These are phyloP conservation scores for Aegilops speltoides DNA, from an alignment of 176 grass and related monocot species.

Conservation along the genomic window DNA sequence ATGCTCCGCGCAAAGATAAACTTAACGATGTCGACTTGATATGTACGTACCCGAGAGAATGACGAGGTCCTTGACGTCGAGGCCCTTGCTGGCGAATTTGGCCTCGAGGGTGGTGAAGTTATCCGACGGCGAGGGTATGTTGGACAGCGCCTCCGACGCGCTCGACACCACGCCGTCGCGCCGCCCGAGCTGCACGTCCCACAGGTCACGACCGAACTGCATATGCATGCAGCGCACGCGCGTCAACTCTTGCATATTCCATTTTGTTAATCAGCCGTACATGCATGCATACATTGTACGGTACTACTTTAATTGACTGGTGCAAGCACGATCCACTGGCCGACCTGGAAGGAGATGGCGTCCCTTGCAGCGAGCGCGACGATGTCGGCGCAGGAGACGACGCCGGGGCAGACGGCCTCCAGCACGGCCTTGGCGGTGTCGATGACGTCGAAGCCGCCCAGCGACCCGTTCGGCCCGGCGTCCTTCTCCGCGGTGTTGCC, in stretches of 20 bases:
- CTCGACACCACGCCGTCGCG: conserved; percentile 49
- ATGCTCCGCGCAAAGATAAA: neutral
- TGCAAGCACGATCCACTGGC: neutral
- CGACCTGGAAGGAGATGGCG: conserved; percentile 54
- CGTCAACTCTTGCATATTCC: neutral
- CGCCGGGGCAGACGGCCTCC: conserved; percentile 65
- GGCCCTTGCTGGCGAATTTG: conserved; percentile 34
- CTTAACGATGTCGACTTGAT: neutral
- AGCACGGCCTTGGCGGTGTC: conserved; percentile 67
- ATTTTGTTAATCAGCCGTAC: neutral
- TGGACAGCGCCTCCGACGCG: conserved; percentile 37
- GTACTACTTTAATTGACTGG: neutral
- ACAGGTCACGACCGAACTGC: conserved; percentile 40
- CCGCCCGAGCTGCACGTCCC: conserved; percentile 64
- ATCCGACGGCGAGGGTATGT: conserved; percentile 30
- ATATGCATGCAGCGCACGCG: neutral
- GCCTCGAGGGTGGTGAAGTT: conserved; percentile 46
- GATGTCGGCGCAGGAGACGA: conserved; percentile 88
- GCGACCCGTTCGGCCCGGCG: conserved; percentile 49
- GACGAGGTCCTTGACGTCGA: conserved; percentile 68
- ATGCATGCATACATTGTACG: no score
- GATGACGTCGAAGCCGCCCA: conserved; percentile 71
- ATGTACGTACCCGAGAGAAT: conserved; percentile 45
- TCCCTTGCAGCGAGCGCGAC: conserved; percentile 73
- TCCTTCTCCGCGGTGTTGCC: conserved; percentile 70